A percentile compares a stretch with the other conserved stretches of the same genome.
phyloP scores from a whole-genome alignment of 75 land plant genomes.

The Ceratopteris richardii region DNA sequence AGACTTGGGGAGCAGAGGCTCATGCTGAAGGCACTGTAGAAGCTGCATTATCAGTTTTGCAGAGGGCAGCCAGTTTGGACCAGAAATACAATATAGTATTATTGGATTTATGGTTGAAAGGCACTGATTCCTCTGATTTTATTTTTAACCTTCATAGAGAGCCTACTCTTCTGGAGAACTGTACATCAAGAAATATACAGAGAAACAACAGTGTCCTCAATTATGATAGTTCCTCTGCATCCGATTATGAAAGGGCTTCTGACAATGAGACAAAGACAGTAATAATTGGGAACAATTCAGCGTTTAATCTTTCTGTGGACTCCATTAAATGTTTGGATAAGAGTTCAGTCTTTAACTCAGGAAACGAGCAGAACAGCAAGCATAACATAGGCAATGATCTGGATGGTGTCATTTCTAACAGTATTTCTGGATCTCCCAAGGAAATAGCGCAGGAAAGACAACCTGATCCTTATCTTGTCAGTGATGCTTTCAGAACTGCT shows the following conservation, averaged over 20 bases:
- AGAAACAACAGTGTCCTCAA: not conserved
- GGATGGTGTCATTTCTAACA: not conserved
- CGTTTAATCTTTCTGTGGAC: too few species aligned
- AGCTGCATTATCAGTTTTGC: conserved; percentile 13
- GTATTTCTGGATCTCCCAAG: not conserved
- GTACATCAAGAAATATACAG: not conserved
- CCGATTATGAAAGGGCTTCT: too few species aligned
- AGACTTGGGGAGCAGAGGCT: conserved; percentile 25
- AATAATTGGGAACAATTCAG: too few species aligned
- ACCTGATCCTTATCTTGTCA: too few species aligned
- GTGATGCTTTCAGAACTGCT: too few species aligned
- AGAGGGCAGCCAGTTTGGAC: conserved; percentile 13
- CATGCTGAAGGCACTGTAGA: conserved; percentile 26
- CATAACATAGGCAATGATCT: not conserved
- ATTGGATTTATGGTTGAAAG: conserved; percentile 28
- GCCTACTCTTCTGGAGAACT: conserved; percentile 1
- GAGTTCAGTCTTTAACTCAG: too few species aligned
- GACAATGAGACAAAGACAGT: too few species aligned
- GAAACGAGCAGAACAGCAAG: too few species aligned
- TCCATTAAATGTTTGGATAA: too few species aligned
- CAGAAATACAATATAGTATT: conserved; percentile 16
- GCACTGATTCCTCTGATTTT: conserved; percentile 23
- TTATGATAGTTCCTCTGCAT: too few species aligned
- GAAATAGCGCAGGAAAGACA: too few species aligned
- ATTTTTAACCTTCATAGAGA: conserved; percentile 11